Conservation (phyloP, 164 flowering plant genomes). For the Santalum album region DNA sequence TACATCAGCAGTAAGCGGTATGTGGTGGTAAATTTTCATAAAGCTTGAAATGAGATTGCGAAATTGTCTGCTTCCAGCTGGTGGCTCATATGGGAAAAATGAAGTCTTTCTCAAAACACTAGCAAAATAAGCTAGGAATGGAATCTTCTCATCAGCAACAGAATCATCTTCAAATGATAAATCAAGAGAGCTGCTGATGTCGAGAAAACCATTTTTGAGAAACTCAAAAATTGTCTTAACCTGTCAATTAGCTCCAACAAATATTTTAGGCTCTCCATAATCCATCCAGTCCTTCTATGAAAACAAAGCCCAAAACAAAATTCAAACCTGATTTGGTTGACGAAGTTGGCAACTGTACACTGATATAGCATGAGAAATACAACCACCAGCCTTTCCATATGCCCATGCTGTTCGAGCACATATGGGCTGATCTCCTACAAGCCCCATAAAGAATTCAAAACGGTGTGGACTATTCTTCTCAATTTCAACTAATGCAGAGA, state of each 20-base stretch:
- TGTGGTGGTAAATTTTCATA: slow-evolving; percentile 79
- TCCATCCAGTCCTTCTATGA: neutral
- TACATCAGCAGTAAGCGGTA: slow-evolving; percentile 73
- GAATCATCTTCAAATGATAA: slow-evolving; percentile 85
- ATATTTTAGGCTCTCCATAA: neutral
- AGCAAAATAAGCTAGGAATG: slow-evolving; percentile 90
- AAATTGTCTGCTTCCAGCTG: slow-evolving; percentile 78
- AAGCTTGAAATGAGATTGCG: slow-evolving; percentile 78
- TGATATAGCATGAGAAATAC: slow-evolving; percentile 92
- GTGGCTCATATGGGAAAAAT: slow-evolving; percentile 75
- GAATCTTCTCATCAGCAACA: slow-evolving; percentile 98
- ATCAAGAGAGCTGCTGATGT: slow-evolving; percentile 84
- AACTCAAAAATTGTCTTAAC: slow-evolving; percentile 85
- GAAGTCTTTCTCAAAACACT: slow-evolving; percentile 54
- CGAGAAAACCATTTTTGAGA: slow-evolving; percentile 81
- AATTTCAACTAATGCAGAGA: slow-evolving; percentile 92
- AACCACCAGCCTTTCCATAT: slow-evolving; percentile 85
- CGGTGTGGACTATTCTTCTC: slow-evolving; percentile 92
- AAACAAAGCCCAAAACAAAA: slow-evolving; percentile 1
- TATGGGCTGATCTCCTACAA: slow-evolving; percentile 81
- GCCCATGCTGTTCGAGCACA: slow-evolving; percentile 99
- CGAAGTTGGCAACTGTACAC: slow-evolving; percentile 95
- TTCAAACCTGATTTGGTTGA: slow-evolving; percentile 74
- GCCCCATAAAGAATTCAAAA: slow-evolving; percentile 98
- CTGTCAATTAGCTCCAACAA: slow-evolving; percentile 34